phyloP scores from a whole-genome alignment of 352 stramenopile genomes.

The Globisporangium cylindrosporum region DNA sequence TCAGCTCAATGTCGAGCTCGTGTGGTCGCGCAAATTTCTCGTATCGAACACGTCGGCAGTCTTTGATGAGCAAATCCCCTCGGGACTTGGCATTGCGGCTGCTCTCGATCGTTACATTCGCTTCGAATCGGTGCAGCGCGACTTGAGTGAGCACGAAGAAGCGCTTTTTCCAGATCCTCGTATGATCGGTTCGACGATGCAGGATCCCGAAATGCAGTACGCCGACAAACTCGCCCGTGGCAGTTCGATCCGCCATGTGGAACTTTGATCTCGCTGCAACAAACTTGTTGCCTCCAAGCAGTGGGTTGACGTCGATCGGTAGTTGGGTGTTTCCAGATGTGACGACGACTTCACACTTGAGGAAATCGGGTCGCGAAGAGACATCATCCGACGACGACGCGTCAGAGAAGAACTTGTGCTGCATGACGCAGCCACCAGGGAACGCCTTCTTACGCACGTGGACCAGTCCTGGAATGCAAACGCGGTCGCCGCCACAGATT shows the following conservation, averaged over 20 bases:
- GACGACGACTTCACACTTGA: slow-evolving; percentile 33
- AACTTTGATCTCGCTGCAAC: slow-evolving; percentile 12
- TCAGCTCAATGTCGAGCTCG: slow-evolving; percentile 35
- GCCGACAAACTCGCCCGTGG: slow-evolving; percentile 36
- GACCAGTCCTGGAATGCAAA: slow-evolving; percentile 30
- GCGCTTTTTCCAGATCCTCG: slow-evolving; percentile 37
- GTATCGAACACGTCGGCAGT: slow-evolving; percentile 33
- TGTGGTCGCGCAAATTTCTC: slow-evolving; percentile 37
- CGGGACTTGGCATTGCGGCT: slow-evolving; percentile 22
- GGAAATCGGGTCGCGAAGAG: slow-evolving; percentile 5
- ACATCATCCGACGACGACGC: slow-evolving; percentile 5
- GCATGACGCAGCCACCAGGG: slow-evolving; percentile 25
- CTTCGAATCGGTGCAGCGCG: slow-evolving; percentile 36
- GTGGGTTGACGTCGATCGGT: slow-evolving; percentile 9
- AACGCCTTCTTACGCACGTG: slow-evolving; percentile 27
- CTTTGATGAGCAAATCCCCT: slow-evolving; percentile 25
- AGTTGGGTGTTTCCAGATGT: slow-evolving; percentile 17
- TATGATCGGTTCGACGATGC: slow-evolving; percentile 28
- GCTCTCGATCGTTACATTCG: slow-evolving; percentile 22
- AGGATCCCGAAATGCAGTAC: slow-evolving; percentile 33
- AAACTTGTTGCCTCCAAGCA: slow-evolving; percentile 15
- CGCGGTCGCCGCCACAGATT: slow-evolving; percentile 32
- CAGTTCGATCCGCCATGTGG: slow-evolving; percentile 30
- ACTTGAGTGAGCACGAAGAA: slow-evolving; percentile 48
- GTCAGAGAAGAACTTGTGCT: slow-evolving; percentile 26